Evolutionary conservation across 116 monocot species (phyloP).

Genomic region (Cymodocea nodosa): DNA sequence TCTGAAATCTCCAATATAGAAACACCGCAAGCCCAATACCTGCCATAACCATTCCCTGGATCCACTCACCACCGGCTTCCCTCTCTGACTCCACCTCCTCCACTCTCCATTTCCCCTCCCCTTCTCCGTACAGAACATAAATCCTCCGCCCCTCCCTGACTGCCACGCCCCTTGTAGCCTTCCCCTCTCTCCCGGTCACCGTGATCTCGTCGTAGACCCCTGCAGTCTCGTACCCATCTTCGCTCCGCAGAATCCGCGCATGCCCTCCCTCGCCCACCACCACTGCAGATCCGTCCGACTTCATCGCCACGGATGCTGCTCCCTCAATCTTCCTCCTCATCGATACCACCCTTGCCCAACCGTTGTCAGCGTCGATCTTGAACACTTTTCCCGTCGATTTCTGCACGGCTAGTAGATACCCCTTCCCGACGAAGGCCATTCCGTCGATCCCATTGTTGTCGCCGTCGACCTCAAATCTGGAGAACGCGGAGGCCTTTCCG

Average conservation of each 20-base stretch:
- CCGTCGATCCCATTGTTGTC: conserved; percentile 13
- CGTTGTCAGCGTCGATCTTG: conserved; percentile 46
- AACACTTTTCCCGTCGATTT: conserved; percentile 27
- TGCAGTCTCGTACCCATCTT: conserved; percentile 54
- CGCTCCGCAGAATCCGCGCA: conserved; percentile 26
- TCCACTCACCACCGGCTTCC: conserved; percentile 57
- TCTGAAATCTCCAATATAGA: conserved; percentile 83
- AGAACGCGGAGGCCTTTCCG: conserved; percentile 22
- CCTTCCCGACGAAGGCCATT: conserved; percentile 24
- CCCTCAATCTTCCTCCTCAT: background rate
- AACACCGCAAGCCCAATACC: conserved; percentile 60
- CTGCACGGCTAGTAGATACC: conserved; percentile 45
- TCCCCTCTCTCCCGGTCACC: conserved; percentile 16
- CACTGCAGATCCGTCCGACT: conserved; percentile 31
- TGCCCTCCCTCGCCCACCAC: conserved; percentile 12
- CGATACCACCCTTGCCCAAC: conserved; percentile 20
- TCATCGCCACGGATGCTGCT: conserved; percentile 19
- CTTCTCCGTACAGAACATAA: conserved; percentile 28
- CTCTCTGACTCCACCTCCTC: conserved; percentile 69
- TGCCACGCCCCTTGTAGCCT: conserved; percentile 20
- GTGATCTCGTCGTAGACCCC: conserved; percentile 29
- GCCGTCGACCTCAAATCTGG: conserved; percentile 16
- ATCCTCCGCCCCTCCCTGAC: conserved; percentile 37
- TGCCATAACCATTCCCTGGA: conserved; percentile 38
- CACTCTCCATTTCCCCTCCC: conserved; percentile 18